phyloP scores from a whole-genome alignment of 305 asterid species.

The Fraxinus nigra region DNA sequence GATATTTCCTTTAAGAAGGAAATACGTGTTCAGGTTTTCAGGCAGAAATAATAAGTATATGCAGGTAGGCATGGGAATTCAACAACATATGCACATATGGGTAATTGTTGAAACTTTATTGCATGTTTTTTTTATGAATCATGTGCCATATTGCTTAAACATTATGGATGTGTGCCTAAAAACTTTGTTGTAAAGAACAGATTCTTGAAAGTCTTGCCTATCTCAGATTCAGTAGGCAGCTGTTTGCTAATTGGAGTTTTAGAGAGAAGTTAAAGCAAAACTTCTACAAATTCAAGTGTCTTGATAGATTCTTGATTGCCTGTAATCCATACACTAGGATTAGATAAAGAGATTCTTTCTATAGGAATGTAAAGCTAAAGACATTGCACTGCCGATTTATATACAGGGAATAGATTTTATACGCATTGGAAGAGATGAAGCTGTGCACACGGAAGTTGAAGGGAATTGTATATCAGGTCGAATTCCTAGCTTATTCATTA shows the following conservation, averaged over 20 bases:
- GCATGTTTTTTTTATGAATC: neutral
- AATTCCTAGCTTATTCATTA: constrained; percentile 23
- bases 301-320: neutral
- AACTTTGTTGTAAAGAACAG: neutral
- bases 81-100: neutral
- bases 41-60: neutral
- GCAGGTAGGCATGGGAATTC: neutral
- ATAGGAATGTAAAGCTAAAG: neutral
- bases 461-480: constrained; percentile 82
- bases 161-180: neutral
- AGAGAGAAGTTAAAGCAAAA: constrained; percentile 1
- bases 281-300: neutral
- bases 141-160: neutral
- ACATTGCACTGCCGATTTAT: constrained; percentile 3
- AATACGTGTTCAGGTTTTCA: neutral
- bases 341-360: neutral
- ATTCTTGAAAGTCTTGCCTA: neutral
- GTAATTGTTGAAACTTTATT: neutral
- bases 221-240: neutral
- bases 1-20: neutral
- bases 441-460: constrained; percentile 75
- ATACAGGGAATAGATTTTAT: constrained; percentile 83
- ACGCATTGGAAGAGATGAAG: constrained; percentile 85
- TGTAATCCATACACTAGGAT: neutral
- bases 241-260: neutral